phyloP scores from a whole-genome alignment of 1,139 yeast genomes.

The Arxiozyma bovina region DNA sequence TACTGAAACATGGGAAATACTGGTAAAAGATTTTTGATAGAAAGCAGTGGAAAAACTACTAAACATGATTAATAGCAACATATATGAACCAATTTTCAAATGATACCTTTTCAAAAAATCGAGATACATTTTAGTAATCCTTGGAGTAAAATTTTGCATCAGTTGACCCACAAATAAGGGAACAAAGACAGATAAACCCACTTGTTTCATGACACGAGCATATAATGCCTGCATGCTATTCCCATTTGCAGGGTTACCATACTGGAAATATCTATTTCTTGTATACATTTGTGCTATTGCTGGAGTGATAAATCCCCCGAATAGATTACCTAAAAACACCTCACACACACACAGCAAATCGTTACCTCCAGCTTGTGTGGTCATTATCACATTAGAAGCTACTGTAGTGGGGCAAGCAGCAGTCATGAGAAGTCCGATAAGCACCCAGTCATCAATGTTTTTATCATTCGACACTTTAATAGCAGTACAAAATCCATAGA shows the following conservation, averaged over 20 bases:
- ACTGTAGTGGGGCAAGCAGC: constrained; percentile 89
- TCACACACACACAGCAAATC: constrained; percentile 72
- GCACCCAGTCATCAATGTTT: constrained; percentile 59
- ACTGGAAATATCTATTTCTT: constrained; percentile 48
- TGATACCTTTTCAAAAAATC: constrained; percentile 49
- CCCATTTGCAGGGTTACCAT: constrained; percentile 72
- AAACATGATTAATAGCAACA: constrained; percentile 72
- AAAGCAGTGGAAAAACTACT: constrained; percentile 85
- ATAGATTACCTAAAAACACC: constrained; percentile 71
- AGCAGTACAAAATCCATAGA: constrained; percentile 66
- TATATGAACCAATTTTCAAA: constrained; percentile 65
- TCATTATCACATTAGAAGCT: constrained; percentile 85
- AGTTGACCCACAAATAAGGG: constrained; percentile 87
- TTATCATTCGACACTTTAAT: constrained; percentile 50
- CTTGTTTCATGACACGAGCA: constrained; percentile 70
- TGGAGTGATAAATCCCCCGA: constrained; percentile 84
- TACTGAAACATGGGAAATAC: constrained; percentile 59
- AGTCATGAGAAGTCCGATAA: constrained; percentile 72
- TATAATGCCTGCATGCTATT: constrained; percentile 51
- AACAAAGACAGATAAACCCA: constrained; percentile 73
- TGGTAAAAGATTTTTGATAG: constrained; percentile 65
- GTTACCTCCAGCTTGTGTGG: constrained; percentile 75
- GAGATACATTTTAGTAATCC: constrained; percentile 46
- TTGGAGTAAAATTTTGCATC: constrained; percentile 59
- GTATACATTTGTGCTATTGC: constrained; percentile 67